phyloP scores from a whole-genome alignment of 148 eudicot genomes.

The Selenicereus undatus region DNA sequence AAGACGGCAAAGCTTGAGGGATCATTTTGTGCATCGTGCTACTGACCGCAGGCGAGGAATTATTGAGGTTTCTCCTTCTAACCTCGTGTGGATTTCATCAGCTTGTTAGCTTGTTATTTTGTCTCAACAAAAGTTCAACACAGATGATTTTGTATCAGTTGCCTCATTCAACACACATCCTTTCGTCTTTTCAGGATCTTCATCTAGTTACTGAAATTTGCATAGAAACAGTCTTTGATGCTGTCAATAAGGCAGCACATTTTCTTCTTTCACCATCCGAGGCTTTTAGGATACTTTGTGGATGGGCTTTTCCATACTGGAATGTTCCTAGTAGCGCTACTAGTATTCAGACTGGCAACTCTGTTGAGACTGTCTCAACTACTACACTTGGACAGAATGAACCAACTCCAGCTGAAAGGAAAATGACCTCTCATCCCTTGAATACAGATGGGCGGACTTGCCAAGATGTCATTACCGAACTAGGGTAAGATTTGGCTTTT shows the following conservation, averaged over 20 bases:
- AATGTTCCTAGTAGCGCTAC: constrained; percentile 14
- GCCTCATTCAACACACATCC: background rate
- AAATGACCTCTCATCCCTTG: constrained; percentile 45
- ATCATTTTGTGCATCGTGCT: constrained; percentile 69
- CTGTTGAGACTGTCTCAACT: constrained; percentile 43
- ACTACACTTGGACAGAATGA: constrained; percentile 65
- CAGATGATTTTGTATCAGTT: background rate
- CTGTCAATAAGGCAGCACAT: constrained; percentile 70
- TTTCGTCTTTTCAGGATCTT: constrained; percentile 57
- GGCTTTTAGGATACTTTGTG: constrained; percentile 40
- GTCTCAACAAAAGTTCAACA: background rate
- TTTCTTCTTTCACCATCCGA: constrained; percentile 72
- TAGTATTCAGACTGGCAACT: constrained; percentile 20
- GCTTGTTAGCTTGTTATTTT: background rate
- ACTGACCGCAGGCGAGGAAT: constrained; percentile 96
- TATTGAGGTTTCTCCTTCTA: constrained; percentile 59
- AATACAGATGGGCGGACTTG: constrained; percentile 98
- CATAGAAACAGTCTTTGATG: constrained; percentile 80
- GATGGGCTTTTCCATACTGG: constrained; percentile 46
- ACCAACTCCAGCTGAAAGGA: constrained; percentile 59
- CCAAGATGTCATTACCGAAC: constrained; percentile 93
- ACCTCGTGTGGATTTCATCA: background rate
- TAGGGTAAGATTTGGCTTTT: constrained; percentile 56
- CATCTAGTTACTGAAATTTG: constrained; percentile 76
- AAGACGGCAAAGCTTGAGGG: constrained; percentile 52